Percentiles rank a stretch among this genome's conserved stretches.
These are phyloP conservation scores for Alternaria brassicicola DNA, from an alignment of 2,329 filamentous ascomycete species.

Conservation along the genomic window DNA sequence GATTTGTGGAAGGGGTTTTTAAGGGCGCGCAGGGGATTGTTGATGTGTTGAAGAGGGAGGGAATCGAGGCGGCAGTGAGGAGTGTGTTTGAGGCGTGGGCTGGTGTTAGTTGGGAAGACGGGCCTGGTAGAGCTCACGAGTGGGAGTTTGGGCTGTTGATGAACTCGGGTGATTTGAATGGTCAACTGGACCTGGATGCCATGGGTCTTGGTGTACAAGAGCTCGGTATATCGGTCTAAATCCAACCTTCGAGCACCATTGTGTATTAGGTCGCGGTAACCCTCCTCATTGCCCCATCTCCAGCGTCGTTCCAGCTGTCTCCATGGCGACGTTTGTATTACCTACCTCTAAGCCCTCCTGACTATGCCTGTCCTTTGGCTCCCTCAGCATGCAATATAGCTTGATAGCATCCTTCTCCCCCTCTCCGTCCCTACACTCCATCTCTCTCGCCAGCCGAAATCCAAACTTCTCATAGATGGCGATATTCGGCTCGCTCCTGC, in stretches of 20 bases:
- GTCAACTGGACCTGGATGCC: neutral
- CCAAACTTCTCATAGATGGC: constrained; percentile 73
- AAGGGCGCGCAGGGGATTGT: constrained; percentile 30
- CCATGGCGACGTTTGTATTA: neutral
- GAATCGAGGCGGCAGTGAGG: constrained; percentile 31
- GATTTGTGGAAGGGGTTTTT: constrained; percentile 21
- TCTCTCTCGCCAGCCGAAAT: constrained; percentile 68
- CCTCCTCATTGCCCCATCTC: neutral
- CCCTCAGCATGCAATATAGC: constrained; percentile 55
- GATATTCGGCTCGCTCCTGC: constrained; percentile 70
- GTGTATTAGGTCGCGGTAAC: neutral
- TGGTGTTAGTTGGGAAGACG: constrained; percentile 36
- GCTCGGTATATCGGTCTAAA: neutral
- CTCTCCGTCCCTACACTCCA: constrained; percentile 69
- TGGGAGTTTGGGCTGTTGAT: constrained; percentile 25
- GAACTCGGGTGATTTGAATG: constrained; percentile 5
- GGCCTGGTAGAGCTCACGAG: constrained; percentile 23
- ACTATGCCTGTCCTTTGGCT: constrained; percentile 30
- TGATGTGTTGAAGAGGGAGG: constrained; percentile 12
- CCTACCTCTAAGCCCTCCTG: neutral
- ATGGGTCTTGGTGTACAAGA: neutral
- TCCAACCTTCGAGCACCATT: no score
- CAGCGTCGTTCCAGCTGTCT: neutral
- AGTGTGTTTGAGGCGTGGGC: constrained; percentile 37
- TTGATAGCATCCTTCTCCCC: constrained; percentile 52